A percentile compares a stretch with the other conserved stretches of the same genome.
phyloP scores from a whole-genome alignment of 257 asterid genomes.

The Pogostemon cablin region DNA sequence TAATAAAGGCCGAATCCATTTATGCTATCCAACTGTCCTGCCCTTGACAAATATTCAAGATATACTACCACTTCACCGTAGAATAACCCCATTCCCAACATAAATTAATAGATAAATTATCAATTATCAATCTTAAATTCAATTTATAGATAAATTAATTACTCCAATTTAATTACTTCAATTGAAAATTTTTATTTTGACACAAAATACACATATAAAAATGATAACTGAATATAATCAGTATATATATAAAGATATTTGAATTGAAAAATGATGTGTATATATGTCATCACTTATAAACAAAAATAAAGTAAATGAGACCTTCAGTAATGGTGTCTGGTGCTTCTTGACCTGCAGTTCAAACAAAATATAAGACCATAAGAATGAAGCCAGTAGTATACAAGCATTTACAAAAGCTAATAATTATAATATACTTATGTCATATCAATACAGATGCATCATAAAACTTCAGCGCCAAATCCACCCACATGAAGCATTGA shows the following conservation, averaged over 20 bases:
- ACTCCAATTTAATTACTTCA: neutral
- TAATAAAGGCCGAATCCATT: neutral
- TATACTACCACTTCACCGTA: too few species aligned
- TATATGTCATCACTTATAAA: neutral
- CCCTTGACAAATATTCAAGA: neutral
- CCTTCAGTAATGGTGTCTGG: constrained; percentile 84
- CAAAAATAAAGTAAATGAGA: constrained; percentile 36
- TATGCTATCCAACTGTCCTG: neutral
- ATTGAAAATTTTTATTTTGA: neutral
- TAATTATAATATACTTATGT: neutral
- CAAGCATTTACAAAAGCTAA: neutral
- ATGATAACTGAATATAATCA: neutral
- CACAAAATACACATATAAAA: neutral
- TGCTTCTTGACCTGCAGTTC: constrained; percentile 74
- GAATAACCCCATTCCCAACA: neutral
- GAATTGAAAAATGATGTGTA: neutral
- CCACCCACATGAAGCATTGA: constrained; percentile 6
- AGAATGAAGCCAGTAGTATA: constrained; percentile 23
- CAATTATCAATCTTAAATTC: neutral
- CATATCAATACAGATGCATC: constrained; percentile 2
- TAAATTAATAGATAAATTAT: neutral
- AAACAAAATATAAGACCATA: constrained; percentile 24
- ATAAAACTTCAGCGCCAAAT: neutral
- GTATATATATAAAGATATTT: neutral
- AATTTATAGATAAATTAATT: neutral